These are phyloP conservation scores for Wallacemonas sp. DNA, from an alignment of 208 protist genomes.

Conservation along the genomic window DNA sequence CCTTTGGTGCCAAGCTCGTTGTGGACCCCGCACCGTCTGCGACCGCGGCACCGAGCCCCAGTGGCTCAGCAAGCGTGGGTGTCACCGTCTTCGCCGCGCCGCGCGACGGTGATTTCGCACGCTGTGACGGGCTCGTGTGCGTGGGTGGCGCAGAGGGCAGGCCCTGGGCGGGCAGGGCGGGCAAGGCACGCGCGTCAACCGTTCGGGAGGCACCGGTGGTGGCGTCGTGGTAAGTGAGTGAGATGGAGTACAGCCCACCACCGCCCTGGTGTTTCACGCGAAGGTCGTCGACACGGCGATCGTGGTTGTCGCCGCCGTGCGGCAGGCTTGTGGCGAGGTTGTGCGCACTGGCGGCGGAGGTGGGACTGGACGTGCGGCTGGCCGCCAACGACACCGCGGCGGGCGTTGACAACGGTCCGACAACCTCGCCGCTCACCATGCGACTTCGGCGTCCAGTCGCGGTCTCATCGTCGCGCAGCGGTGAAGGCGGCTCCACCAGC, in stretches of 20 bases:
- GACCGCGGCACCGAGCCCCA: not conserved
- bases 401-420: too few species aligned
- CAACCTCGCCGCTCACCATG: too few species aligned
- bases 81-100: not conserved
- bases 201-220: conserved; percentile 38
- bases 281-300: conserved; percentile 59
- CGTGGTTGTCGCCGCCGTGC: conserved; percentile 14
- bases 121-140: not conserved
- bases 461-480: too few species aligned
- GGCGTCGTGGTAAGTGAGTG: conserved; percentile 65
- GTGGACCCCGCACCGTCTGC: not conserved
- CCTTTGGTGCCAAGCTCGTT: not conserved
- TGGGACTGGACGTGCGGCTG: not conserved
- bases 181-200: conserved; percentile 45
- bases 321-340: not conserved
- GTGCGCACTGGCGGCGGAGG: not conserved
- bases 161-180: conserved; percentile 25
- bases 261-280: conserved; percentile 46
- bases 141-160: not conserved
- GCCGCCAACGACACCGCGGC: too few species aligned
- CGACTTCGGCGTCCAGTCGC: too few species aligned
- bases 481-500: too few species aligned
- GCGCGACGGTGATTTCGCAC: not conserved
- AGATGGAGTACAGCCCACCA: conserved; percentile 40
- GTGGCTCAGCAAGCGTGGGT: not conserved